These are phyloP conservation scores for Alternaria alternata DNA, from an alignment of 2,329 filamentous ascomycete species.

Conservation along the genomic window DNA sequence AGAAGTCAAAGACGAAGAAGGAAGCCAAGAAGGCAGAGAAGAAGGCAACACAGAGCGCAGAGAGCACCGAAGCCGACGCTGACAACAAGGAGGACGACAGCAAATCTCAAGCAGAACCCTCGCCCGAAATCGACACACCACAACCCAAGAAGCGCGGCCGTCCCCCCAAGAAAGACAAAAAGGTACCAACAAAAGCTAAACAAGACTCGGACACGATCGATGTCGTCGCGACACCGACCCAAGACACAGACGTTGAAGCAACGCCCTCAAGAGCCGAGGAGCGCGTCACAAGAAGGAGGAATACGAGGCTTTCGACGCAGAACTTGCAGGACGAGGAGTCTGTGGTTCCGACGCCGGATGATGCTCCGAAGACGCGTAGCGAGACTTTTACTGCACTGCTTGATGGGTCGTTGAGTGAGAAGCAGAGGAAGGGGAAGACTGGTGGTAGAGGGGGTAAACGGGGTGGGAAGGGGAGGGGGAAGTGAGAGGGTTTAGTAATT, in stretches of 20 bases:
- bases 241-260: slow-evolving; percentile 7
- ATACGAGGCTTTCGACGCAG: slow-evolving; percentile 14
- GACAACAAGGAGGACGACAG: neutral
- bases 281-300: slow-evolving; percentile 7
- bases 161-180: slow-evolving; percentile 16
- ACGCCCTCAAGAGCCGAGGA: slow-evolving; percentile 16
- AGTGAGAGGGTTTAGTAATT: neutral
- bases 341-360: slow-evolving; percentile 5
- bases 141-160: slow-evolving; percentile 15
- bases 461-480: neutral
- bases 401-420: slow-evolving; percentile 23
- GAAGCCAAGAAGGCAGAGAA: neutral
- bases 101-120: neutral
- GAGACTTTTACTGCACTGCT: slow-evolving; percentile 37
- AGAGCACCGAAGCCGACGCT: neutral
- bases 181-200: neutral
- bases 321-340: neutral
- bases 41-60: slow-evolving; percentile 5
- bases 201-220: neutral
- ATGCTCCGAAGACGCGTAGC: slow-evolving; percentile 32
- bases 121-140: neutral
- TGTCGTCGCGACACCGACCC: neutral
- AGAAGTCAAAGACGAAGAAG: neutral
- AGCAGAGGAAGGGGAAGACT: slow-evolving; percentile 22
- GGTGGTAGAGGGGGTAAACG: neutral